Base-by-base conservation (phyloP, 768 basidiomycete species). In the Hygrophorus pudorinus region DNA sequence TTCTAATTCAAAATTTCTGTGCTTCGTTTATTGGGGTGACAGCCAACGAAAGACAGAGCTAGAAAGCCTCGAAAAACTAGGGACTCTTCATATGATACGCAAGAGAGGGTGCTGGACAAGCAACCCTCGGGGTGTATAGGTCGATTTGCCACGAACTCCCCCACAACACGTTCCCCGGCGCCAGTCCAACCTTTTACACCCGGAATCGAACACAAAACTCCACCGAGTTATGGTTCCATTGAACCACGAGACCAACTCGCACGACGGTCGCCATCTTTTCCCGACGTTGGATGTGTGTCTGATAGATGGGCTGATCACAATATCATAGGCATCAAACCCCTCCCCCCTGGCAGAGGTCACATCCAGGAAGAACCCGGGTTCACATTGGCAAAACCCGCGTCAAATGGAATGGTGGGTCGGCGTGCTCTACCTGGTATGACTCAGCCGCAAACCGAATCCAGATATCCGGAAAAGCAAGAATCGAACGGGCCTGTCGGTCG, bases 31-130 rank as follows among this genome's bases (percentile, higher is more conserved):
- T 51, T 48, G 46, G 39, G 43, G 47, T 45, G 51, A 57, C 59
- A 89, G 86, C 83, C 80, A 40, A 86, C 86, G 16, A 85, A 78
- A 65, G 77, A 75, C 44, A 72, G 83, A 57, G 79, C 77, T 38
- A 78, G 73, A 63, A 81, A 79, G 59, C 81, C 81, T 35, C 71
- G 70, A 55, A 84, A 75, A 59, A 59, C 55, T 44, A 71, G 63
- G 53, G 46, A 42, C 41, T 40, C 39, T 12, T 14, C 34, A n/a
- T 30, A 20, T 36, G 29, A 27, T 40, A 35, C 29, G 16, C 17
- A 31, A 6, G 30, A 24, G 24, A 24, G 24, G 24, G 24, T 24
- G 24, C 7, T 24, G 24, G 24, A 3, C 24, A 7, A 24, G 24
- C 24, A 24, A 24, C 24, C 24, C 24, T 24, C 24, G 24, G 24